Conservation (phyloP, 306 rosid species). For the Acacia crassicarpa region DNA sequence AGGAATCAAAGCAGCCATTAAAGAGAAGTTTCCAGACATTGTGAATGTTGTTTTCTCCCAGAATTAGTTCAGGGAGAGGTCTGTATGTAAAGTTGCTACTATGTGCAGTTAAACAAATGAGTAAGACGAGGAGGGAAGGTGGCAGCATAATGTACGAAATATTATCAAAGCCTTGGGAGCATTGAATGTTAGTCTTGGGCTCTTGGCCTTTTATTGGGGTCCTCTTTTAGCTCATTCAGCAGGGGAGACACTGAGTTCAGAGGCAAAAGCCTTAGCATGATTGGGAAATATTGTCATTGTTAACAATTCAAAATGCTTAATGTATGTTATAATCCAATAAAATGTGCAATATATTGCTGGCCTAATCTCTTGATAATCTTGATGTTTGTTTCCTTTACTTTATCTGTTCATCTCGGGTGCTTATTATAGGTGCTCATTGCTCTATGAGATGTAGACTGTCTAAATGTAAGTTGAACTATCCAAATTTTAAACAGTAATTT, state of each 20-base stretch:
- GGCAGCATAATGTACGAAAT: neutral
- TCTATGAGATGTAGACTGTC: neutral
- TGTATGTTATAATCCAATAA: neutral
- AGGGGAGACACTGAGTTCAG: neutral
- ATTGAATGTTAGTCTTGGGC: neutral
- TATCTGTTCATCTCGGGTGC: neutral
- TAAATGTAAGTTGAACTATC: too few species aligned
- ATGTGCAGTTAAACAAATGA: neutral
- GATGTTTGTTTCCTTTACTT: neutral
- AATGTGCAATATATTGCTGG: neutral
- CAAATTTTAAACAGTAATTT: neutral
- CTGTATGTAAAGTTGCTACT: neutral
- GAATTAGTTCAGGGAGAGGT: neutral
- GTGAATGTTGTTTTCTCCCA: slow-evolving; percentile 56
- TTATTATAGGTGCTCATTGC: too few species aligned
- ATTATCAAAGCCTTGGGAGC: neutral
- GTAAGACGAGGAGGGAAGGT: neutral
- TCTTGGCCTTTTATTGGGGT: neutral
- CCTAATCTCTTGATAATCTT: neutral
- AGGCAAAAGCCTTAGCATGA: neutral
- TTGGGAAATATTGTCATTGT: neutral
- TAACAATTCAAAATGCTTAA: neutral
- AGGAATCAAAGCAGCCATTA: slow-evolving; percentile 88
- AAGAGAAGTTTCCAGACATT: slow-evolving; percentile 86
- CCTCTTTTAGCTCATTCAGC: neutral